A percentile compares a stretch with the other conserved stretches of the same genome.
phyloP scores from a whole-genome alignment of 2,329 filamentous ascomycete genomes.

The Cordyceps fumosorosea region DNA sequence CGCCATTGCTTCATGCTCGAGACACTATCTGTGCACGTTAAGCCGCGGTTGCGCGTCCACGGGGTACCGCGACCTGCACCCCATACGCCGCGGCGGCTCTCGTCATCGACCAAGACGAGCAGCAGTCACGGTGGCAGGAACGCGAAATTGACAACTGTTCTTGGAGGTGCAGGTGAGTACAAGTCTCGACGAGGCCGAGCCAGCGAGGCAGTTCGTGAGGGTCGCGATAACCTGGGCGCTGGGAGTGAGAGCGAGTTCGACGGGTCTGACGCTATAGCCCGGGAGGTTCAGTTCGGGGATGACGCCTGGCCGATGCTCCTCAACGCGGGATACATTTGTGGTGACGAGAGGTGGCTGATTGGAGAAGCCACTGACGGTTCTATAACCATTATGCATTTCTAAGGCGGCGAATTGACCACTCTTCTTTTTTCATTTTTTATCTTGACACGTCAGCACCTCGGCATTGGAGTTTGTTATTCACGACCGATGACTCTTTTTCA shows the following conservation, averaged over 20 bases:
- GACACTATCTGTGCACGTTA: conserved; percentile 37
- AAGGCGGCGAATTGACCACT: conserved; percentile 15
- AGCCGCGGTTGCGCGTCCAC: conserved; percentile 31
- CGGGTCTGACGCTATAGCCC: neutral
- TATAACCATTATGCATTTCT: conserved; percentile 49
- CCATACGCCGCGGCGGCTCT: neutral
- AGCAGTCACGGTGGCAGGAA: neutral
- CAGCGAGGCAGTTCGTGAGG: neutral
- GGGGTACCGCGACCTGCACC: conserved; percentile 15
- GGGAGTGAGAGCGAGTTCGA: neutral
- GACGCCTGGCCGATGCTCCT: conserved; percentile 43
- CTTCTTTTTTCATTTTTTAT: neutral
- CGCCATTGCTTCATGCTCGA: conserved; percentile 42
- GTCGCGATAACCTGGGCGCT: neutral
- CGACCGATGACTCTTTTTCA: neutral
- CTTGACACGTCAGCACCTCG: neutral
- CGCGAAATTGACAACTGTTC: too few species aligned
- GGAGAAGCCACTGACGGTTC: conserved; percentile 47
- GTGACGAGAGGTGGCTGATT: conserved; percentile 56
- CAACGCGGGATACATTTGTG: conserved; percentile 46
- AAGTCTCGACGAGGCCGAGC: neutral
- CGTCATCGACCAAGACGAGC: neutral
- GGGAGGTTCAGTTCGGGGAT: conserved; percentile 35
- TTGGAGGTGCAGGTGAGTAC: too few species aligned
- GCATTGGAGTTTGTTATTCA: neutral